Evolutionary conservation across 169 alveolate species (phyloP), one percentile per base, ranked within the genome.

Genomic region (Plasmodium gaboni): DNA sequence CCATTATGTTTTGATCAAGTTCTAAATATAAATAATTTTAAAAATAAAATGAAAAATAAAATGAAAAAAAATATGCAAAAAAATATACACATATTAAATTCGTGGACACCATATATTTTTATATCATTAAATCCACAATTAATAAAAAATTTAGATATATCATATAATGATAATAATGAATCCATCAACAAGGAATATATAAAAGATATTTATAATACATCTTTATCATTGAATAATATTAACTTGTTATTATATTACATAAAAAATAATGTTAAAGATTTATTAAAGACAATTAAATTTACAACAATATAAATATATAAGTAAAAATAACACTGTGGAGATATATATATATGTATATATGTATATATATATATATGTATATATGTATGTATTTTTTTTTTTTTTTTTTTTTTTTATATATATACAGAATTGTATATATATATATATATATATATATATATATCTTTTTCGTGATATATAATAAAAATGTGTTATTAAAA

Each of bases 1-100:
- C 88, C 88, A 15, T 38, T 76, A 32, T 76, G 88, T 38, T 76
- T 76, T 48, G 61, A 48, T 42, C 69, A 76, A 4, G 22, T 63
- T 1, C 0, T 64, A 32, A 68, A 63, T 67, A 15, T 63, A 15
- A 46, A 44, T 1, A 63, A 17, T 9, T 76, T 76, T 67, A 46
- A 74, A 2, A 76, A 76, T n/a, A 76, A 63, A 46, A 63, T 74
- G 1, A 74, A 74, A 38, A 44, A 51, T 10, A 74, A 48, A 15
- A 38, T 74, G 22, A 50, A n/a, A 17, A 73, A 73, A 19, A 46
- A 32, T 32, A n/a, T n/a, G 0, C 12, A 4, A 0, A 26, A 6
- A 2, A 12, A 74, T 26, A 38, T 22, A n/a, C 12, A 61, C 2
- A 63, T 74, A 44, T 19, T 59, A 13, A 69, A 69, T 44, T 74